Evolutionary conservation across 441 rosid genomes (phyloP).

Genomic region (Erysimum pusillum): DNA sequence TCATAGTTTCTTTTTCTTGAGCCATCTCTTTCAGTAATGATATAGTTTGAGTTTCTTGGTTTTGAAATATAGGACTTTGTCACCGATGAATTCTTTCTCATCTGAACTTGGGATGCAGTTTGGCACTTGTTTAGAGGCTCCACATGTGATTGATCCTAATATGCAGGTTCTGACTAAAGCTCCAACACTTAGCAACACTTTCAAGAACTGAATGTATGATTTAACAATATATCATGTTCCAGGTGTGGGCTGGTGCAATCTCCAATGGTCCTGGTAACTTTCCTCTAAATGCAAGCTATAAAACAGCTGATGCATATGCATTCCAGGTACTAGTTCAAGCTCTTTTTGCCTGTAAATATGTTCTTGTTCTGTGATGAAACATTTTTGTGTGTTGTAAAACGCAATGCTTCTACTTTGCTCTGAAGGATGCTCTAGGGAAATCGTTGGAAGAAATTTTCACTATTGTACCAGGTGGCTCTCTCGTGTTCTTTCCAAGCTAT

Average conservation of each 20-base stretch:
- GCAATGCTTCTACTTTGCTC: conserved; percentile 32
- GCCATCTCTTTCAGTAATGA: conserved; percentile 35
- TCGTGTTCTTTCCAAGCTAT: conserved; percentile 98
- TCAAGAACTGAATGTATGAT: conserved; percentile 31
- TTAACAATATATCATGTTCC: conserved; percentile 46
- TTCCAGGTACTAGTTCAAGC: conserved; percentile 74
- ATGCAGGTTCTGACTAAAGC: conserved; percentile 70
- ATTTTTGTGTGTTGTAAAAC: conserved; percentile 15
- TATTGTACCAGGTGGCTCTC: conserved; percentile 90
- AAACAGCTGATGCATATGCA: conserved; percentile 80
- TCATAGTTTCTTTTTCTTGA: conserved; percentile 31
- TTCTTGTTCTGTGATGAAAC: conserved; percentile 27
- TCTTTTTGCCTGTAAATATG: conserved; percentile 20
- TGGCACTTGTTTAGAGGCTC: conserved; percentile 93
- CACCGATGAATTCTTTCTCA: conserved; percentile 92
- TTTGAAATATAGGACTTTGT: conserved; percentile 71
- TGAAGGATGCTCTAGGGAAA: conserved; percentile 92
- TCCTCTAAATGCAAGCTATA: conserved; percentile 90
- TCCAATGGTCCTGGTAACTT: conserved; percentile 75
- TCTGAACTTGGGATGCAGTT: conserved; percentile 94
- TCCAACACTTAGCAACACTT: conserved; percentile 17
- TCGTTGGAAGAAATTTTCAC: conserved; percentile 86
- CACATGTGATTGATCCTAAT: conserved; percentile 87
- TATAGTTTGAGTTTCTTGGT: conserved; percentile 29
- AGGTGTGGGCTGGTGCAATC: conserved; percentile 87